Conservation (phyloP, 495 filamentous ascomycete species). For the Tuber melanosporum region DNA sequence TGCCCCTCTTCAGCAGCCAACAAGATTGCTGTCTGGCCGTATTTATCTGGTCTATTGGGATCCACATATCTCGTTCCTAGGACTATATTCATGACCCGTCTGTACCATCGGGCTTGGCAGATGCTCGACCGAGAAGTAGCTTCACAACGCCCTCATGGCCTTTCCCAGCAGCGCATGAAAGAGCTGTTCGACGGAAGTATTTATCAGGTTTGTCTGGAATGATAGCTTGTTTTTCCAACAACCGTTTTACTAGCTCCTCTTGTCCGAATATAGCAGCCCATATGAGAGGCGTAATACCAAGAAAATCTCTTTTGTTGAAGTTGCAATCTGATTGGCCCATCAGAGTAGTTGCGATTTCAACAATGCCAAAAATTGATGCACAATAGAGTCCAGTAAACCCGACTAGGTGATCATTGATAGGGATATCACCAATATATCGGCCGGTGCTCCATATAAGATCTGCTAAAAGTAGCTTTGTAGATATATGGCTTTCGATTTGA, state of each 20-base stretch:
- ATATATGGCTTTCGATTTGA: neutral
- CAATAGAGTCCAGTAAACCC: neutral
- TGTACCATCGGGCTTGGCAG: neutral
- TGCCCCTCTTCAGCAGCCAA: neutral
- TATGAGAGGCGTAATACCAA: neutral
- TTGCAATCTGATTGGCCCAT: neutral
- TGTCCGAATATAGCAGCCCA: neutral
- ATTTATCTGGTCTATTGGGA: neutral
- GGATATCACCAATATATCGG: neutral
- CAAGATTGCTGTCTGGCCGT: neutral
- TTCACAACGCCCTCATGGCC: neutral
- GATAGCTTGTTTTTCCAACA: neutral
- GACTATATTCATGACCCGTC: neutral
- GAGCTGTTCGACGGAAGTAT: neutral
- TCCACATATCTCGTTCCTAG: neutral
- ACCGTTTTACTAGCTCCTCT: neutral
- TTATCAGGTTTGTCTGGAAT: neutral
- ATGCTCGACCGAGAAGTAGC: neutral
- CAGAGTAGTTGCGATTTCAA: neutral
- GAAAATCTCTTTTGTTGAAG: neutral
- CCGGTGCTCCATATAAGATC: neutral
- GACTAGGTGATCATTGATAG: neutral
- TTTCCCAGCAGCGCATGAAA: neutral
- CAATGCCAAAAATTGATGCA: neutral
- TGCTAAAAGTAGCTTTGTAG: neutral